Percentiles rank a stretch among this genome's conserved stretches.
Conservation (phyloP, 768 basidiomycete genomes). For the Pleurotus cornucopiae region DNA sequence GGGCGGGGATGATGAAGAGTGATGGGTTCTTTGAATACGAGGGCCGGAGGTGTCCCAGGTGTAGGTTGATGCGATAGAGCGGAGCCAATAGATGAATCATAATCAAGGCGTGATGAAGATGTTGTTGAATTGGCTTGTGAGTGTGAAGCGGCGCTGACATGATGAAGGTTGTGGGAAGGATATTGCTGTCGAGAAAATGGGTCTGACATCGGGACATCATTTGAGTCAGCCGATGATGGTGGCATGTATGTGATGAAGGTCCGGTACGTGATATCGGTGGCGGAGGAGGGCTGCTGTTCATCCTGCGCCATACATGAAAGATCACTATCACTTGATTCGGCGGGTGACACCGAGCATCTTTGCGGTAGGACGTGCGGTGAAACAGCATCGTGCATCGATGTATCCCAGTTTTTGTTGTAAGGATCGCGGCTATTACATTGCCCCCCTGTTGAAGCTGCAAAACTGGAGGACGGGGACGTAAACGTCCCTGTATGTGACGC, state of each 20-base stretch:
- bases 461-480: neutral
- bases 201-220: neutral
- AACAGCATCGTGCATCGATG: neutral
- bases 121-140: neutral
- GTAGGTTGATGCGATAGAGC: neutral
- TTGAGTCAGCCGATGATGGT: neutral
- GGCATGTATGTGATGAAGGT: neutral
- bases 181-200: neutral
- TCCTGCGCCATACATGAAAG: slow-evolving; percentile 4
- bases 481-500: neutral
- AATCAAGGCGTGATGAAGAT: slow-evolving; percentile 6
- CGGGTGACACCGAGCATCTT: slow-evolving; percentile 3
- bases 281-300: neutral
- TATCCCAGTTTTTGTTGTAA: neutral
- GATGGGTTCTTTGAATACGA: slow-evolving; percentile 19
- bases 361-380: neutral
- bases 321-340: slow-evolving; percentile 9
- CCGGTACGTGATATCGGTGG: neutral
- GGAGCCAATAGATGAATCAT: slow-evolving; percentile 6
- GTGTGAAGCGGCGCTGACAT: slow-evolving; percentile 7
- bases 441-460: neutral
- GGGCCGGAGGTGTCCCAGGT: slow-evolving; percentile 8
- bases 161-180: slow-evolving; percentile 1
- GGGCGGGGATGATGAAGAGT: slow-evolving; percentile 44
- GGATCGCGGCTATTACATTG: neutral